Base-by-base conservation (phyloP, 345 rosid genomes). In the Capsella bursapastoris region DNA sequence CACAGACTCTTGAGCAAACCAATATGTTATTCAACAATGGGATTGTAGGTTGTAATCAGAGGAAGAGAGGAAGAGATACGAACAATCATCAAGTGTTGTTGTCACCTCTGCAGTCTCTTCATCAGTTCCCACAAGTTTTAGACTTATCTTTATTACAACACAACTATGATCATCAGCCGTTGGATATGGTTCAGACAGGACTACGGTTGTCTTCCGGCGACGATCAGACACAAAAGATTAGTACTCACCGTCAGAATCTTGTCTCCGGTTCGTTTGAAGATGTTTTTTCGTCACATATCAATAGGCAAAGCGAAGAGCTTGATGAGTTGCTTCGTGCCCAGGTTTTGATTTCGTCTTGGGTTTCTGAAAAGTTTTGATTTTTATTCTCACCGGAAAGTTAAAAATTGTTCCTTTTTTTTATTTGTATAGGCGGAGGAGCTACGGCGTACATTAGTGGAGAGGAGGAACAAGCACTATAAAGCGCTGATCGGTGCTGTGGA, bases 271-370 rank as follows among this genome's bases (percentile, higher is more conserved):
- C 65, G 16, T 38, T 25, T 41, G 14, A 85, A 57, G 88, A 87
- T 80, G 55, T 79, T 90, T 12, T 41, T 6, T 51, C 83, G 45
- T 7, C 82, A 9, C 82, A 83, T 69, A 73, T 85, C 67, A 88
- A 83, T 80, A 84, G 66, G 7, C 93, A 90, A 50, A 77, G 86
- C 4, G 86, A 86, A 18, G 96, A 92, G 58, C 48, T 90, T 2
- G 93, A 90, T 56, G 90, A 75, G 18, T 89, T 86, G 75, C 90
- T 90, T 71, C 94, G 70, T 22, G 76, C 61, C 44, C 95, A 92
- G 97, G 91, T 92, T 71, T 53, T 53, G 6, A 53, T 66, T 52
- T 16, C 14, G 9, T 12, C 32, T 40, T 72, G 62, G 43, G 32
- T 60, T 61, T 38, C 5, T 0, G 18, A 60, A 25, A 49, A 71